phyloP scores from a whole-genome alignment of 306 rosid genomes.

The Senna siamea region DNA sequence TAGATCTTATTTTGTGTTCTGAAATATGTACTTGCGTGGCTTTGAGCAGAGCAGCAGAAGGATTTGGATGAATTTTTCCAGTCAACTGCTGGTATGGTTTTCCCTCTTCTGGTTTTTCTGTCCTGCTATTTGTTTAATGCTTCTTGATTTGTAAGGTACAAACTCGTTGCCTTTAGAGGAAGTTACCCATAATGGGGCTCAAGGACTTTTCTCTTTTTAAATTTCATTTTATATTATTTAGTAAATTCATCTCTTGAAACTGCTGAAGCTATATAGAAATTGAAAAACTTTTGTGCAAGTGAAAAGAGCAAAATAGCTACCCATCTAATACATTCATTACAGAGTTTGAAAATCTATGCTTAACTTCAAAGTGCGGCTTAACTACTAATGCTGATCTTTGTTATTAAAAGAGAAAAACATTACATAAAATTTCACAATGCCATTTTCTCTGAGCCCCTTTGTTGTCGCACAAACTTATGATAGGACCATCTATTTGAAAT shows the following conservation, averaged over 20 bases:
- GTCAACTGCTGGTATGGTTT: slow-evolving; percentile 80
- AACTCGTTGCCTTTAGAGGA: slow-evolving; percentile 8
- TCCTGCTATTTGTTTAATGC: neutral
- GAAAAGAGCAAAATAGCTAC: neutral
- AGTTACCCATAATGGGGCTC: neutral
- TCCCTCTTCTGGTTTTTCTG: slow-evolving; percentile 12
- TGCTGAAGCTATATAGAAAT: neutral
- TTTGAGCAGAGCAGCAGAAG: slow-evolving; percentile 73
- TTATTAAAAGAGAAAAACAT: neutral
- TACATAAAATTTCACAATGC: neutral
- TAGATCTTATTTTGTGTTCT: slow-evolving; percentile 9
- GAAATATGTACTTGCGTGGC: slow-evolving; percentile 29
- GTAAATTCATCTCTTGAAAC: neutral
- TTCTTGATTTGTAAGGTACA: slow-evolving; percentile 2
- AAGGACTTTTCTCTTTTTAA: neutral
- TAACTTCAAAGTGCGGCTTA: neutral
- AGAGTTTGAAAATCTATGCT: slow-evolving; percentile 3
- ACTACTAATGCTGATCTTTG: neutral
- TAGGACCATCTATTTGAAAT: neutral
- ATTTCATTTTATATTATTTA: slow-evolving; percentile 2
- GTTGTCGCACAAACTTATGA: neutral
- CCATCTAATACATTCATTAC: neutral
- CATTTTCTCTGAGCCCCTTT: neutral
- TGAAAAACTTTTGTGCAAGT: neutral
- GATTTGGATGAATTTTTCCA: slow-evolving; percentile 82